Evolutionary conservation across 345 rosid genomes (phyloP).

Genomic region (Moricandia moricandioides): DNA sequence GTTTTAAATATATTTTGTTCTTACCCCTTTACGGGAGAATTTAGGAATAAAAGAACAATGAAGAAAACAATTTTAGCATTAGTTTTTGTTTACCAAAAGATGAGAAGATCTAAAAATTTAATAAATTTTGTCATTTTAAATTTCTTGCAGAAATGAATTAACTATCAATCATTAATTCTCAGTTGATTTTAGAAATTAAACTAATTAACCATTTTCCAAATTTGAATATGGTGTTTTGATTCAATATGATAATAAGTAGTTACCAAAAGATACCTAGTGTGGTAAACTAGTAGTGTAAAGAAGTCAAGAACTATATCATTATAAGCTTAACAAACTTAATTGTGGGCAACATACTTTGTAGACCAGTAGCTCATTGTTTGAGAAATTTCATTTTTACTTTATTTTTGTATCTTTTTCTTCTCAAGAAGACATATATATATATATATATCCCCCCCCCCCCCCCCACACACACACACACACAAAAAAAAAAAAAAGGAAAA

Average conservation of each 20-base stretch:
- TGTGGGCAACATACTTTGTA: conserved; percentile 15
- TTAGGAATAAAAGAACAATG: not conserved
- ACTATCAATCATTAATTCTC: not conserved
- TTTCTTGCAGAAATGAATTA: not conserved
- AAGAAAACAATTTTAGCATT: not conserved
- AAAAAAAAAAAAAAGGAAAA: no score
- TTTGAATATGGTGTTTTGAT: not conserved
- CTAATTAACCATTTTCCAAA: not conserved
- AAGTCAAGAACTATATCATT: not conserved
- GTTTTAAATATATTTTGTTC: not conserved
- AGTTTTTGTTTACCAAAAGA: not conserved
- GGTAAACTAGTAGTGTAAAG: not conserved
- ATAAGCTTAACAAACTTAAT: not conserved
- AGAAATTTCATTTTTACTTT: not conserved
- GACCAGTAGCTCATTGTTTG: conserved; percentile 4
- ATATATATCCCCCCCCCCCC: no score
- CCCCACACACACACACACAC: no score
- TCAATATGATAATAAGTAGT: not conserved
- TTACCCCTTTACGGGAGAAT: not conserved
- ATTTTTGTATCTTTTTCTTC: not conserved
- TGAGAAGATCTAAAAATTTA: not conserved
- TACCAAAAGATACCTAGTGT: not conserved
- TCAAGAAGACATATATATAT: conserved; percentile 1
- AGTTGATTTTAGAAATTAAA: not conserved
- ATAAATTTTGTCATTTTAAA: not conserved